Base-by-base conservation (phyloP, 768 basidiomycete species). In the Megacollybia marginata region DNA sequence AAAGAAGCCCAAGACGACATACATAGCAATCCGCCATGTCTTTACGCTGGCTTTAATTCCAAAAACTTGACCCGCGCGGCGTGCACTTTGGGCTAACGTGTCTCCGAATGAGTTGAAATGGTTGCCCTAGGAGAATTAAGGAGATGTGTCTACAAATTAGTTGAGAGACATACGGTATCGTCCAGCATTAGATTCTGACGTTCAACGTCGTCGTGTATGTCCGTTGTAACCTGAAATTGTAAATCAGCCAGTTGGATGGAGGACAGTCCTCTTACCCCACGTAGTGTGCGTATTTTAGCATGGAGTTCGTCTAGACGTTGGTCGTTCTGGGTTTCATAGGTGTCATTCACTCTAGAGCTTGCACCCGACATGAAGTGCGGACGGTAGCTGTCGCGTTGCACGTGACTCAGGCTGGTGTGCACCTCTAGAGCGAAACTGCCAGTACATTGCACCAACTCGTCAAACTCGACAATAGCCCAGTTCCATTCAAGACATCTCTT, bases 241-340 rank as follows among this genome's bases (percentile, higher is more conserved):
- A 32, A 34, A 15, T 7, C 40, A 48, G 32, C 34, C 33, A 32
- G 15, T 4, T 35, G 34, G 7, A 13, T 0, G 28, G 42, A 16
- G 15, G 54, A 32, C 33, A 47, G 12, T n/a, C 44, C 13, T 47
- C 79, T 55, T 62, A 92, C 90, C 15, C 85, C 85, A 53, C 89
- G 82, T 43, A 92, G 62, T n/a, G 85, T 85, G 36, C 88, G 78
- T 44, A 92, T 79, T 63, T 93, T 93, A 16, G 87, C 80, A 63
- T 92, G 90, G 1, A 93, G 72, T 46, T 90, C 85, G 50, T 92
- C 88, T 10, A 92, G 74, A 28, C 80, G 73, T 59, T 89, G 83
- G 71, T 93, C 88, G 62, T 92, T 93, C 64, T 93, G 90, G 7
- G 76, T 61, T 64, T 92, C 90, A 57, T 92, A 91, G 1, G 83